These are phyloP conservation scores for Cutaneotrichosporon cyanovorans DNA, from an alignment of 1,284 basidiomycete genomes.

Conservation along the genomic window DNA sequence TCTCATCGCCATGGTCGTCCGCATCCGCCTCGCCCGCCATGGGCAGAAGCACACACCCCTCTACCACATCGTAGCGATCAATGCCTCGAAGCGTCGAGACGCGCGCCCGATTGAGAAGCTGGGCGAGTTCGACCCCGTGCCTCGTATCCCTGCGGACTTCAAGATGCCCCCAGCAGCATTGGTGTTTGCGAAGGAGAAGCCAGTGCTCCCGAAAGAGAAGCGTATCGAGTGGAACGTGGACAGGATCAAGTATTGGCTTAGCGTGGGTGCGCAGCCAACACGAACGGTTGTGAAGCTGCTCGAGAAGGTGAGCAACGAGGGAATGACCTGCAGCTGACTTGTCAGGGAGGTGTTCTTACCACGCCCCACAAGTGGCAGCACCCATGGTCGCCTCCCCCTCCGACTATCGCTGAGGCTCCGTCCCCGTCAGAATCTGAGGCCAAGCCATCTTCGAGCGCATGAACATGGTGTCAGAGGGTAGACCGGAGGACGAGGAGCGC, in stretches of 20 bases:
- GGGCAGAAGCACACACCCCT: conserved; percentile 70
- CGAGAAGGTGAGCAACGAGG: conserved; percentile 58
- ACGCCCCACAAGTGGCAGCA: conserved; percentile 41
- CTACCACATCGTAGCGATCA: conserved; percentile 78
- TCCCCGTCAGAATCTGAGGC: neutral
- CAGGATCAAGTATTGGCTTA: conserved; percentile 83
- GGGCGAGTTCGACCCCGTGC: conserved; percentile 73
- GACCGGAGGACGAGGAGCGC: too few species aligned
- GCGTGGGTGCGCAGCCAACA: conserved; percentile 74
- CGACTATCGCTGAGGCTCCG: neutral
- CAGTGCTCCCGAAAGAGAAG: conserved; percentile 51
- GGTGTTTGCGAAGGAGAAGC: conserved; percentile 35
- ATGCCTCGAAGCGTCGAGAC: conserved; percentile 65
- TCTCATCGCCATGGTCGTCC: conserved; percentile 59
- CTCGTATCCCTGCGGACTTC: conserved; percentile 28
- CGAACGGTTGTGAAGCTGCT: conserved; percentile 69
- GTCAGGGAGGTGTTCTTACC: conserved; percentile 35
- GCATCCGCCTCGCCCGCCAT: conserved; percentile 77
- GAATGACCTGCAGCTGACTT: conserved; percentile 5
- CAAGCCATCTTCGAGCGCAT: neutral
- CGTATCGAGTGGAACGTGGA: conserved; percentile 82
- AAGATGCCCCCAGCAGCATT: conserved; percentile 25
- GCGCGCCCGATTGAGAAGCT: conserved; percentile 86
- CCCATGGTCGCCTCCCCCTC: conserved; percentile 19
- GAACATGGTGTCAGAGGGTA: too few species aligned